phyloP scores from a whole-genome alignment of 2,329 filamentous ascomycete genomes.

The Epichloe amarillans region DNA sequence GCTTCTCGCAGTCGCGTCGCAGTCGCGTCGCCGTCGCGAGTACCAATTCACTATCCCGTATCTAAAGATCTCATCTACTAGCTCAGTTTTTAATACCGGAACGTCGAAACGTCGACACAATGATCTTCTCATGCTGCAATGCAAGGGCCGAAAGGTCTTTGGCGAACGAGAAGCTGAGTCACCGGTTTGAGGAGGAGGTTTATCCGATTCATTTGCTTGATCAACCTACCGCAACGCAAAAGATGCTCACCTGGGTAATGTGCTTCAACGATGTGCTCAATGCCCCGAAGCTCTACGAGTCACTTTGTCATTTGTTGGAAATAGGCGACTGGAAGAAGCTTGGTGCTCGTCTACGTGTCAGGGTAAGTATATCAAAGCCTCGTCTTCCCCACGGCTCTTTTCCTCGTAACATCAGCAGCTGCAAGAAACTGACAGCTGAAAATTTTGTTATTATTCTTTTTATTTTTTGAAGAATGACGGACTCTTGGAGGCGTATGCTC shows the following conservation, averaged over 20 bases:
- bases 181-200: neutral
- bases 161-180: neutral
- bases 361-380: neutral
- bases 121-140: constrained; percentile 3
- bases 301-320: constrained; percentile 4
- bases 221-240: constrained; percentile 1
- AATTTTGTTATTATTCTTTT: too few relatives aligned
- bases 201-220: constrained; percentile 5
- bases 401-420: neutral
- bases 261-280: constrained; percentile 8
- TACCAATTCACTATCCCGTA: neutral
- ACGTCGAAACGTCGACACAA: neutral
- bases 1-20: too few relatives aligned
- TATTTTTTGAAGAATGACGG: constrained; percentile 1
- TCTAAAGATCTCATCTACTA: neutral
- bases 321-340: constrained; percentile 7
- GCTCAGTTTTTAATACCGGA: neutral
- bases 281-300: constrained; percentile 1
- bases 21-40: too few relatives aligned
- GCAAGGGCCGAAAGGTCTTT: neutral
- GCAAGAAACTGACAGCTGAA: neutral
- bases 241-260: constrained; percentile 6
- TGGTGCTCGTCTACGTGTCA: constrained; percentile 2
- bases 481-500: constrained; percentile 5
- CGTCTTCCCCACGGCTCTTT: neutral